Evolutionary conservation across 768 basidiomycete species (phyloP), one percentile per base, ranked within the genome.

Genomic region (Collybia sordida): DNA sequence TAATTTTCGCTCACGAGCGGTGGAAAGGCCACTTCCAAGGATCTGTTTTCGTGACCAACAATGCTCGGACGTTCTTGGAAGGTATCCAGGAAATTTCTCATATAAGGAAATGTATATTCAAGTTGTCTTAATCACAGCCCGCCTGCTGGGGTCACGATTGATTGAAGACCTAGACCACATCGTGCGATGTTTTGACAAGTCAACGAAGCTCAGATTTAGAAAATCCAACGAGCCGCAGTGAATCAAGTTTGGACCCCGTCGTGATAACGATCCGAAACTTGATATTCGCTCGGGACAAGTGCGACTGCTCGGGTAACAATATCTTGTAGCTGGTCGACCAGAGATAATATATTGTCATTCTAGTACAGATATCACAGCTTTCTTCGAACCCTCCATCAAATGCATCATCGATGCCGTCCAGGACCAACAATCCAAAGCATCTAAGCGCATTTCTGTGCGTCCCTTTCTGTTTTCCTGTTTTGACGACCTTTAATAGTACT

Each of bases 241-340:
- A 45, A 72, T 78, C 52, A 65, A 62, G 46, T 76, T 78, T 36
- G 75, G 77, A 12, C 63, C 65, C 11, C 60, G 64, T 22, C 61
- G 51, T 25, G 75, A 76, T 55, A 67, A 63, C n/a, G 73, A 77
- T 47, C 42, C 42, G 0, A 47, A 49, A 3, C 64, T 63, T 41
- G 62, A 65, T 31, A 78, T 78, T 51, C 63, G 61, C 24, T 63
- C 61, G 22, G 75, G 75, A 6, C 70, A 72, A 45, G 59, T 77
- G 46, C 75, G 70, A 50, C 48, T 78, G 11, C 11, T 49, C 1
- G 63, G 66, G 66, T 64, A 34, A 15, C 51, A 11, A 28, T 52
- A 19, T 23, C 45, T 19, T 23, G 41, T 21, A 6, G 18, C 6
- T 12, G 19, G 1, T 6, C 3, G 15, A 46, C 15, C 7, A 28